phyloP scores from a whole-genome alignment of 2,329 filamentous ascomycete genomes.

The Trichophyton equinum region DNA sequence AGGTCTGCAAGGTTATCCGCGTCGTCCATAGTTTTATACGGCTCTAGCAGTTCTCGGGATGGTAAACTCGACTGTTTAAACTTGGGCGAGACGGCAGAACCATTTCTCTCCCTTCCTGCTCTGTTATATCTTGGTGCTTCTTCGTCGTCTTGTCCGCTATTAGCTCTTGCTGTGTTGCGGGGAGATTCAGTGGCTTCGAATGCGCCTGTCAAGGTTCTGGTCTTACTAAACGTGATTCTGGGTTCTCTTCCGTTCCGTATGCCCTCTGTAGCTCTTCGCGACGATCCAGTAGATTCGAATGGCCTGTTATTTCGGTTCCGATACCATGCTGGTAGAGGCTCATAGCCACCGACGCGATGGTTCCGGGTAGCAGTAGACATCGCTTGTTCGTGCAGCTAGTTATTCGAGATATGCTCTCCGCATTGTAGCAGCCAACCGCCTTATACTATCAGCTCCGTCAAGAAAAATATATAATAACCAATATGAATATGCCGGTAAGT shows the following conservation, averaged over 20 bases:
- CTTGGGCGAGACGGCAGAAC: slow-evolving; percentile 21
- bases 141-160: slow-evolving; percentile 16
- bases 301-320: neutral
- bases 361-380: neutral
- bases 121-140: slow-evolving; percentile 17
- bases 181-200: slow-evolving; percentile 26
- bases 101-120: slow-evolving; percentile 14
- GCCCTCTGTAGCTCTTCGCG: slow-evolving; percentile 5
- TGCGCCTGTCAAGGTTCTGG: slow-evolving; percentile 29
- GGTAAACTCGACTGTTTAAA: slow-evolving; percentile 25
- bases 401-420: neutral
- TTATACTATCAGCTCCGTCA: slow-evolving; percentile 12
- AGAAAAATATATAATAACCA: slow-evolving; percentile 4
- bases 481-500: neutral
- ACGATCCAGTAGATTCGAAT: neutral
- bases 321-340: neutral
- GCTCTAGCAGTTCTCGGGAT: slow-evolving; percentile 26
- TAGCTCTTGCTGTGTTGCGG: slow-evolving; percentile 14
- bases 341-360: neutral
- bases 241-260: slow-evolving; percentile 11
- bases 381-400: neutral
- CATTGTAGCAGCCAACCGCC: neutral
- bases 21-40: slow-evolving; percentile 30
- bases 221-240: slow-evolving; percentile 23
- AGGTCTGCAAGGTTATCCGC: slow-evolving; percentile 26